Conservation (phyloP, 129 eudicot species). For the Centrapalus pauciflorus region DNA sequence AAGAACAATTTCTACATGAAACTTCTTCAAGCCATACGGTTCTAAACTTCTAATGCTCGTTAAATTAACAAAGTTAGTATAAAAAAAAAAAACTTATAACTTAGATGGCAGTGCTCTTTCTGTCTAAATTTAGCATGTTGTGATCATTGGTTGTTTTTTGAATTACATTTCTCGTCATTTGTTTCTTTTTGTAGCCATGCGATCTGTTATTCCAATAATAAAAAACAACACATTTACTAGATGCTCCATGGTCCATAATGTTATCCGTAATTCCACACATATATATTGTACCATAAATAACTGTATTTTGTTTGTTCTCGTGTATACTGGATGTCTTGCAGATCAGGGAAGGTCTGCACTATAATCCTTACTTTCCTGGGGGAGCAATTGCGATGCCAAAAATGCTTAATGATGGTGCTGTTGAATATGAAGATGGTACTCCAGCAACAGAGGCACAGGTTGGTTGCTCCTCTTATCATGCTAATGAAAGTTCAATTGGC, state of each 20-base stretch:
- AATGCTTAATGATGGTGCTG: constrained; percentile 97
- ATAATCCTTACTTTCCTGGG: constrained; percentile 97
- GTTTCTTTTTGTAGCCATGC: not conserved
- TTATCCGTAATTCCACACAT: not conserved
- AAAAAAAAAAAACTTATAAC: no score
- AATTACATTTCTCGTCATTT: not conserved
- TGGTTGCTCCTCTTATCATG: not conserved
- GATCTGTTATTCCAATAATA: not conserved
- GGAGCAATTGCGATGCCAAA: constrained; percentile 99
- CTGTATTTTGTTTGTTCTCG: not conserved
- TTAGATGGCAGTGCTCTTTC: no score
- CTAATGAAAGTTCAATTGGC: not conserved
- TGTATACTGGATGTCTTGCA: constrained; percentile 16
- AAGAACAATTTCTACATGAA: no score
- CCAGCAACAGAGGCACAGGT: constrained; percentile 99
- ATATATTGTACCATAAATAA: not conserved
- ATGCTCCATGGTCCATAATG: not conserved
- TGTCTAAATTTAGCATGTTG: no score
- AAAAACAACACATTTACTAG: not conserved
- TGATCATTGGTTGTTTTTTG: not conserved
- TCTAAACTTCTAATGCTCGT: no score
- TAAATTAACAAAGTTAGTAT: no score
- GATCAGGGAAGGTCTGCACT: constrained; percentile 94
- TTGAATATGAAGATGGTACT: constrained; percentile 94
- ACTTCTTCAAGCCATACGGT: no score